These are phyloP conservation scores for Salvia sclarea DNA, from an alignment of 305 asterid genomes.

Conservation along the genomic window DNA sequence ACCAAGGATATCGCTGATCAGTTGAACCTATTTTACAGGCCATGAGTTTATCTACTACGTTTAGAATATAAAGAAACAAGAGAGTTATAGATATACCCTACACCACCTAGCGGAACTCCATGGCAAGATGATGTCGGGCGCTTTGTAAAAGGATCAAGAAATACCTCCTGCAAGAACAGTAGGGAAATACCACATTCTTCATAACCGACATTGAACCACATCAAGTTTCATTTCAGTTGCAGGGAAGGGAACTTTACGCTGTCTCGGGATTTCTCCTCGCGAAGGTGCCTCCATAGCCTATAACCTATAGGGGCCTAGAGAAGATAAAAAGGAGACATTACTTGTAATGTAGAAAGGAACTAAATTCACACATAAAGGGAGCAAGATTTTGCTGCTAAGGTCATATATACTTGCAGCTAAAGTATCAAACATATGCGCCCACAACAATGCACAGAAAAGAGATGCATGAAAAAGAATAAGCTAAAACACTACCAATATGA, in stretches of 20 bases:
- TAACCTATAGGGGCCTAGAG: constrained; percentile 87
- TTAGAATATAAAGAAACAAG: constrained; percentile 8
- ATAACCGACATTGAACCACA: constrained; percentile 6
- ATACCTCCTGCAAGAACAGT: constrained; percentile 58
- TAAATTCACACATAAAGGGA: constrained; percentile 14
- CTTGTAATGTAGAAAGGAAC: constrained; percentile 1
- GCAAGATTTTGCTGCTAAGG: constrained; percentile 2
- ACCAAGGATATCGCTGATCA: constrained; percentile 10
- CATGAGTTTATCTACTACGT: background rate
- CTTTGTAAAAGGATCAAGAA: constrained; percentile 76
- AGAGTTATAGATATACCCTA: constrained; percentile 60
- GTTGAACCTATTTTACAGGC: background rate
- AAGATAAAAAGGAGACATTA: constrained; percentile 23
- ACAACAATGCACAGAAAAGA: constrained; percentile 8
- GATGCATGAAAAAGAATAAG: constrained; percentile 2
- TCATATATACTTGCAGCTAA: background rate
- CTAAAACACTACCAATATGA: constrained; percentile 18
- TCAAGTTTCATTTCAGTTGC: constrained; percentile 26
- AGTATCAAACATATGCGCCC: constrained; percentile 12
- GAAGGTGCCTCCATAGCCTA: constrained; percentile 72
- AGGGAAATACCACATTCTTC: constrained; percentile 22
- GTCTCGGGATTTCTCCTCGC: constrained; percentile 48
- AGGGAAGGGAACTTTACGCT: constrained; percentile 38
- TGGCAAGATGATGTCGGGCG: constrained; percentile 76
- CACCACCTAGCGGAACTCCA: constrained; percentile 96